Evolutionary conservation across 2,329 filamentous ascomycete species (phyloP), one percentile per base, ranked within the genome.

Genomic region (Cryphonectria naterciae): DNA sequence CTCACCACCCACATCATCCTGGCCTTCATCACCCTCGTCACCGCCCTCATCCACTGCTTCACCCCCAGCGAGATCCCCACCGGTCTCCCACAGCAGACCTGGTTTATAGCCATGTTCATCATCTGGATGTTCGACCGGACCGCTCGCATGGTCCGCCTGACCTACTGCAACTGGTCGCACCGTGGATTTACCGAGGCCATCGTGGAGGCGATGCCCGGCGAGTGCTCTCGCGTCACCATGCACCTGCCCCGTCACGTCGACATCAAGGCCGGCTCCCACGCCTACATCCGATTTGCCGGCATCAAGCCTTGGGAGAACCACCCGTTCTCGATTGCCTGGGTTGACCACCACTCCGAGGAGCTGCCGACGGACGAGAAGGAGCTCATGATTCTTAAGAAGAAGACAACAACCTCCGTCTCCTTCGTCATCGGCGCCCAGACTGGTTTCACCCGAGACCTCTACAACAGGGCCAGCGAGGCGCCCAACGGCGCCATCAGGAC

Each of bases 381-480:
- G 56, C 73, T 73, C 8, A 76, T 70, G 58, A 71, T 78, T 64
- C 69, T 73, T 63, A 61, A 62, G 39, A 76, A 80, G 67, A 78
- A 80, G 5, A 76, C 81, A 68, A 83, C 81, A 5, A 89, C 87
- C 0, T 83, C 84, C 28, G 88, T 97, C 72, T 94, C 92, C 0
- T 93, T 98, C 76, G 86, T 98, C 76, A 91, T 98, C 75, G 93
- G 93, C 73, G 93, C 94, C 39, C 92, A 96, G 72, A 95, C 92
- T 0, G 95, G 95, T 41, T 92, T 97, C 83, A 98, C 96, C 10
- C 89, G 93, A 77, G 90, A 90, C 76, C 88, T 98, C 2, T 97
- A 89, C 84, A 85, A 92, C 76, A 89, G 86, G 71, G 94, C 93
- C 8, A 83, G 85, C 70, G 81, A 82, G 41, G 81, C 85, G 28